Evolutionary conservation across 1,284 basidiomycete species (phyloP), one percentile per base, ranked within the genome.

Genomic region (Porogramme epimiltina): DNA sequence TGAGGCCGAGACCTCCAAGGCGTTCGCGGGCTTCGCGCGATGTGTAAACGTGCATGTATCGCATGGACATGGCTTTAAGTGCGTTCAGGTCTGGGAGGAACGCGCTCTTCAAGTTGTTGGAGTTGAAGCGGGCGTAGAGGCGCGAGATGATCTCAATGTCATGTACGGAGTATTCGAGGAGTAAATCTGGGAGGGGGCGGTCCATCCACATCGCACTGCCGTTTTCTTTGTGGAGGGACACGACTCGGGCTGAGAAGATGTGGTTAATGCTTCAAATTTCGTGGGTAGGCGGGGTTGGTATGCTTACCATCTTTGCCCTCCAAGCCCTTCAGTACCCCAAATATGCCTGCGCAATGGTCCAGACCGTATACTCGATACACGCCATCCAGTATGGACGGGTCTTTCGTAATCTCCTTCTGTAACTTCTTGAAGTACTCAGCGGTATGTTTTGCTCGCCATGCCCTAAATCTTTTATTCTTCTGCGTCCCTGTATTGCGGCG

Each of bases 111-210:
- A 13, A 31, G 28, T 8, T 6, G 8, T 31, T 31, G 28, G 28
- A 31, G 28, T 13, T 31, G 48, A 77, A 77, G 25, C 67, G 56
- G 4, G 65, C 64, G 59, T 72, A 73, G 16, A 77, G 62, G 1
- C 63, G 59, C 9, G 62, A 67, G 40, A 77, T 70, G 51, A 74
- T 66, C 42, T 70, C 63, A 48, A 77, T 74, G 59, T 77, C 76
- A 52, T 70, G 67, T 1, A 71, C 72, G 2, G 75, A 73, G 48
- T 77, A 77, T 20, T 63, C 61, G 39, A 77, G 64, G 44, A 77
- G 69, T 4, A 65, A 62, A 1, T 62, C 34, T 0, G 59, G 19
- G 40, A 77, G 64, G 0, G 75, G 76, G 5, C 76, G 66, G 1
- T 33, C 39, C 22, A 74, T 55, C 75, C 75, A 77, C 40, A 68